Percentiles rank a stretch among this genome's conserved stretches.
phyloP scores from a whole-genome alignment of 495 filamentous ascomycete genomes.

The Staphylotrichum longicolle region DNA sequence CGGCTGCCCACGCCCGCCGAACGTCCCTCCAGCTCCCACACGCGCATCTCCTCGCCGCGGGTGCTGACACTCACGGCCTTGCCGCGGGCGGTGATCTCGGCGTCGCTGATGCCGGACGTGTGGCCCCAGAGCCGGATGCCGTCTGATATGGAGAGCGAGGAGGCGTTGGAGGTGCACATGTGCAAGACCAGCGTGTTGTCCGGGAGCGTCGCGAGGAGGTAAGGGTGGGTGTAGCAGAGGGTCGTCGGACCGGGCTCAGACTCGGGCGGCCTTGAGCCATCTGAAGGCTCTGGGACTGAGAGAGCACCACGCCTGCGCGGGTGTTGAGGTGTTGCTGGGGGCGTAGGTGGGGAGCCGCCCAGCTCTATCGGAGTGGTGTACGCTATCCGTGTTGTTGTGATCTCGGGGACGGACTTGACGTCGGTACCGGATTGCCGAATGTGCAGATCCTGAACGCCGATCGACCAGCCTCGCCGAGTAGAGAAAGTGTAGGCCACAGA shows the following conservation, averaged over 20 bases:
- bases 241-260: slow-evolving; percentile 58
- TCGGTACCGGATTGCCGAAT: slow-evolving; percentile 41
- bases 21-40: slow-evolving; percentile 90
- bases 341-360: slow-evolving; percentile 22
- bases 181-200: slow-evolving; percentile 93
- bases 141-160: slow-evolving; percentile 64
- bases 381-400: slow-evolving; percentile 47
- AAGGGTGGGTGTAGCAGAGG: slow-evolving; percentile 86
- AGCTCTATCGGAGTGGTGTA: slow-evolving; percentile 38
- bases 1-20: slow-evolving; percentile 38
- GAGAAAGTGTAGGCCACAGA: slow-evolving; percentile 82
- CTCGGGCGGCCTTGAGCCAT: too few species aligned
- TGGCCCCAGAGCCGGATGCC: slow-evolving; percentile 89
- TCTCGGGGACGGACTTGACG: slow-evolving; percentile 39
- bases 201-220: slow-evolving; percentile 79
- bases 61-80: slow-evolving; percentile 87
- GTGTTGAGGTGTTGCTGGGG: slow-evolving; percentile 24
- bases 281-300: neutral
- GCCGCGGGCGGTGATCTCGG: slow-evolving; percentile 80
- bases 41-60: slow-evolving; percentile 78
- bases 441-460: slow-evolving; percentile 85
- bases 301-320: neutral
- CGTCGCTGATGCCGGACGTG: slow-evolving; percentile 83
- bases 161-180: slow-evolving; percentile 71
- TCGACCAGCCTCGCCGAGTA: slow-evolving; percentile 73